Base-by-base conservation (phyloP, 2,329 filamentous ascomycete genomes). In the Epichloe coenophiala region DNA sequence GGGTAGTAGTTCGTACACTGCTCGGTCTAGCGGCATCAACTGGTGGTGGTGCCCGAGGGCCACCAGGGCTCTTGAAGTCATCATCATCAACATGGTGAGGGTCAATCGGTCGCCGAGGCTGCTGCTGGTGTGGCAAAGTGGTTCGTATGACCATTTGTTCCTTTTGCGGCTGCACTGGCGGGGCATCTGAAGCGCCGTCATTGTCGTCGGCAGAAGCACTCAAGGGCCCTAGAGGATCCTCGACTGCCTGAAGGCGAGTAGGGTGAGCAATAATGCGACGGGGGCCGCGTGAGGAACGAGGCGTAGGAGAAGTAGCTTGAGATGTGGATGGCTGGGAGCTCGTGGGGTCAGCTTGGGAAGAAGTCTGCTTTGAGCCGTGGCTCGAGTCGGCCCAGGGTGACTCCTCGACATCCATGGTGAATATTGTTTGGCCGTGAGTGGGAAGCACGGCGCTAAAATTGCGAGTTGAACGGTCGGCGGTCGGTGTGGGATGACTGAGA, bases 201-300 rank as follows among this genome's bases (percentile, higher is more conserved):
- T 64, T 68, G 42, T 65, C 64, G 48, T 78, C 78, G 31, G 83
- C 67, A 49, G 82, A 60, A 49, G 82, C 83, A 52, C 87, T 87
- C 48, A 94, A 72, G 21, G 87, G 87, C 1, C 87, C 88, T 44
- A 90, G 77, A 51, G 85, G 84, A 63, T 89, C 85, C 42, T 83
- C 79, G 58, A 88, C 83, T 54, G 83, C 84, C 68, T 91, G 82
- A 54, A 91, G 83, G 49, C 81, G 83, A 45, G 86, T 89, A 33
- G 84, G 80, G 63, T 90, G 85, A 53, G 83, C 83, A 58, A 83
- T 82, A 61, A 88, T 72, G 55, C 81, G 78, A 56, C 81, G 80
- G 38, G 74, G 74, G n/a, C 68, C 63, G 55, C 74, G 71, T 27
- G 71, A 71, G 11, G 71, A 65, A 35, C 73, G 71, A 55, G 66